Conservation (phyloP, 768 basidiomycete species). For the Dioszegia hungarica region DNA sequence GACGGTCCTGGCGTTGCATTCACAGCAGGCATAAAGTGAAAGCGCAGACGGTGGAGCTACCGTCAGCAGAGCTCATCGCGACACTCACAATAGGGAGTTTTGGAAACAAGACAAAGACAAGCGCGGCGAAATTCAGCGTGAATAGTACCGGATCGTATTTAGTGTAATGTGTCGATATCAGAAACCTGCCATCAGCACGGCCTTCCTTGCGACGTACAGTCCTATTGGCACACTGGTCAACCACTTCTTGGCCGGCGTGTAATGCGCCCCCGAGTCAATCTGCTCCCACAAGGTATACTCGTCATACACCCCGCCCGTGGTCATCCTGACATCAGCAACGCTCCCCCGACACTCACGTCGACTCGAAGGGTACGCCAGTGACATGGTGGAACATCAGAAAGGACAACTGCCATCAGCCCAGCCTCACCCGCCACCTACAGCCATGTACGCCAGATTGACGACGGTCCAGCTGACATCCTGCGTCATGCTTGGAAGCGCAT, state of each 20-base stretch:
- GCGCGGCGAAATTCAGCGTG: conserved; percentile 77
- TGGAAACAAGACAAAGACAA: conserved; percentile 74
- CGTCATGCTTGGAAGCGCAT: conserved; percentile 88
- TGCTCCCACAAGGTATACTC: conserved; percentile 98
- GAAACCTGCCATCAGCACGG: conserved; percentile 60
- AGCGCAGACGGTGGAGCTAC: conserved; percentile 40
- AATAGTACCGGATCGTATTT: conserved; percentile 93
- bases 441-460: conserved; percentile 83
- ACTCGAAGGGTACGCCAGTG: conserved; percentile 92
- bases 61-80: background rate
- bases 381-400: conserved; percentile 99
- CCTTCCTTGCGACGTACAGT: conserved; percentile 58
- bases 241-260: conserved; percentile 98
- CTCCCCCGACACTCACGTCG: conserved; percentile 51
- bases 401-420: conserved; percentile 60
- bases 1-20: conserved; percentile 1
- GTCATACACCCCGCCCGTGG: conserved; percentile 81
- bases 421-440: conserved; percentile 58
- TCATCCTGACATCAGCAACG: conserved; percentile 45
- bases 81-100: conserved; percentile 85
- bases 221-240: conserved; percentile 80
- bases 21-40: conserved; percentile 29
- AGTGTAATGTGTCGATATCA: conserved; percentile 96
- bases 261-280: conserved; percentile 96
- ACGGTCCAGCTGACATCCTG: conserved; percentile 94